Base-by-base conservation (phyloP, 306 rosid species). In the Oxytropis ochrocephala region DNA sequence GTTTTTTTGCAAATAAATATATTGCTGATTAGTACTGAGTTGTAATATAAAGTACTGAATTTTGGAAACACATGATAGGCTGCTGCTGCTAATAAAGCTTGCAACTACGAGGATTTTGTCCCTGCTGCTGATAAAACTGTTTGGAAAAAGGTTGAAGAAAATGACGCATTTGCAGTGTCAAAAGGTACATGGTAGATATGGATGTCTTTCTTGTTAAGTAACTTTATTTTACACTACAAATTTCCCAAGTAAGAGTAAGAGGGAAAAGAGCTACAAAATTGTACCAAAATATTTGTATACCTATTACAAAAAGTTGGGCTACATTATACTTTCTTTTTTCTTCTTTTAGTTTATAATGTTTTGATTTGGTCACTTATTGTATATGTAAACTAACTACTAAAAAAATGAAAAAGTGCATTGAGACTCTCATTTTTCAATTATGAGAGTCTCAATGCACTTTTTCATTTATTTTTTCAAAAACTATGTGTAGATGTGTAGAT, bases 71-170 rank as follows among this genome's bases (percentile, higher is more conserved):
- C 36, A 56, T 55, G 49, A 55, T 80, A 89, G 98, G 79, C 12
- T 27, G 67, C 83, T 51, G 11, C 74, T 41, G 3, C 67, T 6
- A 69, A 54, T 6, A 69, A 54, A 70, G 65, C 51, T 33, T 30
- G 11, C 64, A 75, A 65, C 38, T 77, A 60, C 24, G 72, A 80
- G 32, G 80, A 83, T 70, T 69, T 58, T 14, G 80, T 67, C 64
- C 89, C 81, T 2, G 55, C 60, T 41, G 78, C 57, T 35, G 83
- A 84, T 55, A 86, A 78, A 75, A n/a, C 72, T 21, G 72, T 72
- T 52, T 74, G 88, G 95, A 81, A 83, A 71, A 74, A 62, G 38
- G 76, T 70, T 3, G 79, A 42, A n/a, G 70, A 69, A 17, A 83
- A 27, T 30, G 58, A 74, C 16, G 67, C 19, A 29, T 77, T 69